Evolutionary conservation across 495 filamentous ascomycete species (phyloP).

Genomic region (Aspergillus egyptiacus): DNA sequence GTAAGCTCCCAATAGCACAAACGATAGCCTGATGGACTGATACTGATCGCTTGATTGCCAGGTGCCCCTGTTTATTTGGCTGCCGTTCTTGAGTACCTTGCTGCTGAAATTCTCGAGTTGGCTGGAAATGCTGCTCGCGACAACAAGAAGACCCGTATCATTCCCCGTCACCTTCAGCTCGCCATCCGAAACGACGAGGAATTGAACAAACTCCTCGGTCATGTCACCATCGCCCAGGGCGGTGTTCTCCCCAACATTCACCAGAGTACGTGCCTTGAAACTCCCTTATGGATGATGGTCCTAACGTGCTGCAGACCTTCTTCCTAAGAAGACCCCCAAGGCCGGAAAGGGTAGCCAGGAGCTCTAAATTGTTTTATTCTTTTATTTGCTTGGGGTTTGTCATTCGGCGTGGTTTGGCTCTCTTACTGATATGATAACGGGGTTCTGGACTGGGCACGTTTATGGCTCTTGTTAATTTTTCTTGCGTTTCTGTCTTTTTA

Average conservation of each 20-base stretch:
- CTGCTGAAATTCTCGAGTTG: conserved; percentile 97
- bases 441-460: conserved; percentile 75
- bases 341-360: conserved; percentile 88
- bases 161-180: conserved; percentile 97
- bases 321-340: conserved; percentile 97
- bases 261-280: conserved; percentile 67
- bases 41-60: conserved; percentile 31
- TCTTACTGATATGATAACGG: conserved; percentile 77
- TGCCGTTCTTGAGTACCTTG: conserved; percentile 96
- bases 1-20: conserved; percentile 37
- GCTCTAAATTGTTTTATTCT: conserved; percentile 57
- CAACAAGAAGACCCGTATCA: conserved; percentile 99
- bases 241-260: conserved; percentile 99
- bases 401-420: conserved; percentile 57
- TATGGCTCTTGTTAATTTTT: conserved; percentile 66
- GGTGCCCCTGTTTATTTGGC: conserved; percentile 97
- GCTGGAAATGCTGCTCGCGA: conserved; percentile 98
- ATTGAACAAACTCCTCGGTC: conserved; percentile 98
- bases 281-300: neutral
- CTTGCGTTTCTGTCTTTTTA: conserved; percentile 60
- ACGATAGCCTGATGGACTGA: neutral
- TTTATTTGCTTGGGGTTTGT: conserved; percentile 48
- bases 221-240: conserved; percentile 98
- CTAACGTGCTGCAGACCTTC: conserved; percentile 69
- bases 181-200: conserved; percentile 99